Base-by-base conservation (phyloP, 495 filamentous ascomycete genomes). In the Copromyces sp. region DNA sequence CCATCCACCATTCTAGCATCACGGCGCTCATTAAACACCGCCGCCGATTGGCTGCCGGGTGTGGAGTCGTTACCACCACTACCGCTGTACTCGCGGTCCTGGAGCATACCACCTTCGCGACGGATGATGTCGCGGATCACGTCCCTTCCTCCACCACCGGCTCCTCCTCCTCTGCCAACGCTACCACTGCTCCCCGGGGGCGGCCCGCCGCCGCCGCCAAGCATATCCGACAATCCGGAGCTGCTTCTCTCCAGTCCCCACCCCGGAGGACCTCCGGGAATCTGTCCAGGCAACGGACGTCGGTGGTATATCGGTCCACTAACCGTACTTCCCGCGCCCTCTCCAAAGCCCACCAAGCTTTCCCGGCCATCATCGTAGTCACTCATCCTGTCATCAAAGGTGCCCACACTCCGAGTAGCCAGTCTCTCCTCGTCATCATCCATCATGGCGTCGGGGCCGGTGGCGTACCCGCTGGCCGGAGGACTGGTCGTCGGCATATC, bases 331-430 rank as follows among this genome's bases (percentile, higher is more conserved):
- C 90, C 90, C 14, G 94, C 93, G 9, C 93, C 93, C 78, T 97
- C 94, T 69, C 94, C 94, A 73, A 96, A 96, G 0, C 89, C 94
- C 9, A 96, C 94, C 38, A 97, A 82, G 76, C 88, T 91, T 0
- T 89, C 92, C 39, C 75, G 82, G 2, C 82, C 84, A 75, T 94
- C 92, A 65, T 65, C 53, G 2, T 65, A 65, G 74, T 97, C 94
- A 73, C 91, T 93, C 84, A 94, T 88, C 74, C 90, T 91, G 73
- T 92, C 89, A 24, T 91, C 87, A 37, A 85, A 86, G 4, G 86
- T 88, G 69, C 90, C 89, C 47, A 91, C 87, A 39, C 86, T 89
- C 71, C 87, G 88, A 39, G 77, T 79, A 0, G 79, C 73, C 24
- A 80, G 53, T 39, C 72, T 68, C 35, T 69, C 70, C 5, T 72